Base-by-base conservation (phyloP, 495 filamentous ascomycete genomes). In the Lasiosphaeria ovina region DNA sequence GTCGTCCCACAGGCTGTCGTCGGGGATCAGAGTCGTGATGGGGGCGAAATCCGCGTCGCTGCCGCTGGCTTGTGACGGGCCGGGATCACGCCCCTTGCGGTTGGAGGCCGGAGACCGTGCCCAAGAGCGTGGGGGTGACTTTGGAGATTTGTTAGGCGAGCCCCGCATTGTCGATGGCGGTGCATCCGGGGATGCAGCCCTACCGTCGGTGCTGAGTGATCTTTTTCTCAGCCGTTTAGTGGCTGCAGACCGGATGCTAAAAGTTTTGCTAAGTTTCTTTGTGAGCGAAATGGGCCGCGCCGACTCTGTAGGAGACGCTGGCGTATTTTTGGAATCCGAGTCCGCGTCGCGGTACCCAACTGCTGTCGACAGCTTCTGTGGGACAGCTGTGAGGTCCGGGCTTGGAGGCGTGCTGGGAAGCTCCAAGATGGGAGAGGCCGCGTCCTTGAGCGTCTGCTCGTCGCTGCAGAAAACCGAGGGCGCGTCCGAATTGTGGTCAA, bases 1-100 rank as follows among this genome's bases (percentile, higher is more conserved):
- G 64, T 81, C 77, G 59, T 82, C 81, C 58, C 81, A 68, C 35
- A 84, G 70, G 58, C 74, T 77, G 57, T 81, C 79, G 16, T 77
- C 77, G 62, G 81, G 81, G 62, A 85, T 83, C 35, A 67, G 54
- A 42, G 81, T 84, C 57, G 72, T 75, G 63, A 84, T 71, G 48
- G 81, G 79, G 50, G 75, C 72, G 56, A 77, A 79, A 36, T 60
- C 55, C 32, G 16, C 40, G 17, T 58, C 55, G 53, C 58, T 35
- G 12, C 59, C 55, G 53, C 58, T 35, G 12, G 62, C 17, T 49
- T 58, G 59, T 34, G 62, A 48, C 55, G 59, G 52, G 68, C 58
- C 51, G 61, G 62, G 35, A 61, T 69, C 58, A 48, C 61, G 59
- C 52, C 56, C 55, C 61, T 66, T 61, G 62, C 62, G 50, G 49